Evolutionary conservation across 2,329 filamentous ascomycete genomes (phyloP), one percentile per base, ranked within the genome.

Genomic region (Lomentospora prolificans): DNA sequence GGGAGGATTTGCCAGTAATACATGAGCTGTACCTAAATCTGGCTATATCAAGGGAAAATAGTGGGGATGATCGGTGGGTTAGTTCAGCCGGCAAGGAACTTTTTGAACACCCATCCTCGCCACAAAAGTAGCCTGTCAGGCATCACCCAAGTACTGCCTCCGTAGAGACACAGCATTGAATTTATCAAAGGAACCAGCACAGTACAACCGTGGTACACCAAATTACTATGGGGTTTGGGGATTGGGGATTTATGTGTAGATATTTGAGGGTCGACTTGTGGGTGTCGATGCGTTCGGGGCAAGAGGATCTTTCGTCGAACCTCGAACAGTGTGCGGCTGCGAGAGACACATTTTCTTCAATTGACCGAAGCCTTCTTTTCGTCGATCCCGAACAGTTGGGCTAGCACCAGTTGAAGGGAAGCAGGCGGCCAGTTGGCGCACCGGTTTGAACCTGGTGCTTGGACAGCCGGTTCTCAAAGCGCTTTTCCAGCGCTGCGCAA

Each of bases 11-110:
- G 24, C 52, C 33, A 46, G 52, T 28, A 27, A 39, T 44, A 27
- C 33, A 36, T 28, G 36, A 30, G 4, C 36, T 17, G 36, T 44
- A 46, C 36, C 52, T 54, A 54, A 54, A 46, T 54, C 27, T 46
- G 24, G 52, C n/a, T 46, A 31, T 17, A 31, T 19, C 28, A 10
- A 24, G 36, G 33, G 52, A 19, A 17, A 39, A n/a, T 44, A 27
- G 36, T 44, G 36, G 52, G 52, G 52, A 36, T 30, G 52, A 28
- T 36, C 24, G 19, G 27, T 44, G 44, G 44, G 41, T 46, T 54
- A 36, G 36, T 46, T 31, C 14, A 54, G 33, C 24, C 52, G 28
- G 52, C 50, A 54, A 54, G 36, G 52, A 28, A 53, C 33, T 28
- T 54, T 54, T 54, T 54, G 52, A 33, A 48, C 33, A 31, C 25